Base-by-base conservation (phyloP, 768 basidiomycete species). In the Sporobolomyces phaffii region DNA sequence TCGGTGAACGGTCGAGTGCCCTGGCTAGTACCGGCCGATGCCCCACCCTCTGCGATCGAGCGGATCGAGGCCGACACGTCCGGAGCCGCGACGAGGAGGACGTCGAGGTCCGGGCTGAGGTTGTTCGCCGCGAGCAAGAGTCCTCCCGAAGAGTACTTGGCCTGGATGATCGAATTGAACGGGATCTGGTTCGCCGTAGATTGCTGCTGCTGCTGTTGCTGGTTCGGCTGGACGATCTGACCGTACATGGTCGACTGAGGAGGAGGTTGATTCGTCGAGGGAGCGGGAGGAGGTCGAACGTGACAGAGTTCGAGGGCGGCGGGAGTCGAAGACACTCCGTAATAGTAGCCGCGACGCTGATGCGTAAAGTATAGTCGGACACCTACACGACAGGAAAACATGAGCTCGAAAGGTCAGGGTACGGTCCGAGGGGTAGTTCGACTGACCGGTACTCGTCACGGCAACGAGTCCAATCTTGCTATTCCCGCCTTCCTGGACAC, bases 361-460 rank as follows among this genome's bases (percentile, higher is more conserved):
- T 77, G 74, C n/a, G 76, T 72, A 75, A 96, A 91, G 80, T 90
- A 97, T 1, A 94, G 81, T 54, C 93, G 85, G 5, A 88, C 84
- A 17, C 90, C 92, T 76, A 51, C 8, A 33, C n/a, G 29, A 33
- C 18, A 9, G n/a, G 29, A 41, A 41, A 5, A 11, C 4, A 13
- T 51, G 31, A 51, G 31, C 13, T 38, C 47, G 48, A 33, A 38
- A 14, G 54, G 41, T 28, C 36, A 24, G 34, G 8, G 33, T 26
- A n/a, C 5, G n/a, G 43, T 11, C 7, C 40, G 33, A 34, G 49
- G 29, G 26, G 41, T n/a, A 20, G 20, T 4, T 15, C 43, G 18
- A 73, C 77, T 70, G 44, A 77, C 77, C 77, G 57, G 87, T 91
- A 33, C 82, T 80, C 28, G 91, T 91, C 51, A 93, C 78, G 2